These are phyloP conservation scores for Senna siamea DNA, from an alignment of 306 rosid genomes.

Conservation along the genomic window DNA sequence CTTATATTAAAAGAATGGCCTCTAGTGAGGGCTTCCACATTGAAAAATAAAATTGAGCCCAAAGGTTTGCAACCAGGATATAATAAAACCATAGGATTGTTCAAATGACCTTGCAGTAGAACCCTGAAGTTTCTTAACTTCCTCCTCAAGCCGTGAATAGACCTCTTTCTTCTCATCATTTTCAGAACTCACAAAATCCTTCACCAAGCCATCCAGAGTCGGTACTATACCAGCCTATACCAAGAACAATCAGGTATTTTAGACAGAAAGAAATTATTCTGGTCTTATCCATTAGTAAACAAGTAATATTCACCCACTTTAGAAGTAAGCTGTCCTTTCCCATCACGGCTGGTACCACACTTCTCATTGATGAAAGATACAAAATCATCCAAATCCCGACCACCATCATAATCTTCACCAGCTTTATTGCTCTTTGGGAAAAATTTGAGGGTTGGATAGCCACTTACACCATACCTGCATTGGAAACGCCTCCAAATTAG, in stretches of 20 bases:
- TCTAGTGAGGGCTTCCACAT: constrained; percentile 4
- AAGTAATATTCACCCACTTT: constrained; percentile 50
- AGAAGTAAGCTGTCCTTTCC: constrained; percentile 71
- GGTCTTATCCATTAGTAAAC: background rate
- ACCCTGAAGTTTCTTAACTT: constrained; percentile 75
- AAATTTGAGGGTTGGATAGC: constrained; percentile 82
- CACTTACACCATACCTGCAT: constrained; percentile 76
- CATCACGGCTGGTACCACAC: constrained; percentile 80
- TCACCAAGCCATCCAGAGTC: constrained; percentile 65
- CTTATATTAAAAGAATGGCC: constrained; percentile 14
- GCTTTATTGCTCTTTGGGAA: constrained; percentile 80
- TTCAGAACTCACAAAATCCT: constrained; percentile 64
- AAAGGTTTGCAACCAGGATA: constrained; percentile 25
- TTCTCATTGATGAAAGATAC: constrained; percentile 77
- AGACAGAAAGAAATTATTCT: constrained; percentile 11
- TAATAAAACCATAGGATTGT: constrained; percentile 13
- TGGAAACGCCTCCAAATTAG: constrained; percentile 33
- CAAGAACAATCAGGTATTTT: constrained; percentile 27
- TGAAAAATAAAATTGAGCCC: background rate
- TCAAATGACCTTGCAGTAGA: constrained; percentile 66
- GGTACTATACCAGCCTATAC: constrained; percentile 77
- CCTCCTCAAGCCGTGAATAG: constrained; percentile 67
- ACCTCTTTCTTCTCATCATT: constrained; percentile 62
- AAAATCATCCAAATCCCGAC: constrained; percentile 77
- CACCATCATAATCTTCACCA: constrained; percentile 81